Conservation (phyloP, 305 asterid genomes). For the Fraxinus velutina region DNA sequence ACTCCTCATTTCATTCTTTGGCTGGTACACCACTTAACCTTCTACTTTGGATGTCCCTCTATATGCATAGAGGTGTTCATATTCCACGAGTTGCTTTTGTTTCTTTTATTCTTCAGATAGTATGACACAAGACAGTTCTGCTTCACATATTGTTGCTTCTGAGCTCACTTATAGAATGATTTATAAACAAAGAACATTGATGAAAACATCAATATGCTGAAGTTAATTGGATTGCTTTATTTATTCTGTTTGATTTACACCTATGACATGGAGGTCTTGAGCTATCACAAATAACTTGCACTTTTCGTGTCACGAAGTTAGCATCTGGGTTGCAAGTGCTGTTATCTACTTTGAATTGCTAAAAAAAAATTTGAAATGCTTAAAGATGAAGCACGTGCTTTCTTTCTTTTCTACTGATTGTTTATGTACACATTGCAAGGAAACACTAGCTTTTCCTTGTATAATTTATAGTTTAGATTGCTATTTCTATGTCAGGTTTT, state of each 20-base stretch:
- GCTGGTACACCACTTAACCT: neutral
- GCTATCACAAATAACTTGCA: neutral
- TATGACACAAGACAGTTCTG: neutral
- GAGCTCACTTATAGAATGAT: neutral
- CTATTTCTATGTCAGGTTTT: neutral
- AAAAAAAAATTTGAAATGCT: neutral
- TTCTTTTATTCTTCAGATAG: constrained; percentile 2
- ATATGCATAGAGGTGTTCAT: neutral
- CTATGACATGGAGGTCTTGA: neutral
- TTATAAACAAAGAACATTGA: neutral
- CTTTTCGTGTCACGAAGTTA: neutral
- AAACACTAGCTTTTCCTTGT: neutral
- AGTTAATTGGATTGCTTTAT: neutral
- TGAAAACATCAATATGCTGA: neutral
- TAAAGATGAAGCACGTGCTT: neutral
- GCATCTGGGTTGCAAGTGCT: neutral
- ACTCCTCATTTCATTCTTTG: neutral
- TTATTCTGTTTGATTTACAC: neutral
- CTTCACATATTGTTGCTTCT: neutral
- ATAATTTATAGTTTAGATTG: neutral
- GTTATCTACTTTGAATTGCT: neutral
- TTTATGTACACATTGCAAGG: neutral
- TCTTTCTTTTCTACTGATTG: neutral
- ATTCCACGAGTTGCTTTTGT: neutral
- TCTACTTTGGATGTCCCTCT: neutral